Percentiles rank a stretch among this genome's conserved stretches.
These are phyloP conservation scores for Globisporangium cystogenes DNA, from an alignment of 352 stramenopile genomes.

Conservation along the genomic window DNA sequence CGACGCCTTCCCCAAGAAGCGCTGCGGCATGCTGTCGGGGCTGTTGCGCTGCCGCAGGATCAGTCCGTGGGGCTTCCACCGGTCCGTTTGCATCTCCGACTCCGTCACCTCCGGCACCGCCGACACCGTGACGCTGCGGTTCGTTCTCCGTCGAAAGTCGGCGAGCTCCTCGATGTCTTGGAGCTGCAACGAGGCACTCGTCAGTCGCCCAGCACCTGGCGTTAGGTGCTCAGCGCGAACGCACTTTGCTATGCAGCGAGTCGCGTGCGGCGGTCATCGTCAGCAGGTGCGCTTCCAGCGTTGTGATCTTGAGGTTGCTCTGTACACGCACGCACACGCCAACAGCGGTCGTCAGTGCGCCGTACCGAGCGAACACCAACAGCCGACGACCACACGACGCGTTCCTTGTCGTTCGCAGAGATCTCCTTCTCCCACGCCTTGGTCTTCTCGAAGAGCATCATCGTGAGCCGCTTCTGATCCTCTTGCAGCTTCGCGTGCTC, in stretches of 20 bases:
- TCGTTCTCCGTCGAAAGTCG: slow-evolving; percentile 48
- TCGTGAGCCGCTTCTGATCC: slow-evolving; percentile 46
- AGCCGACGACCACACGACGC: slow-evolving; percentile 11
- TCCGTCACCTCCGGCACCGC: slow-evolving; percentile 35
- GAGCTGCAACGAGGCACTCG: slow-evolving; percentile 21
- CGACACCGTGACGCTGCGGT: slow-evolving; percentile 55
- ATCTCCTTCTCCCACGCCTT: slow-evolving; percentile 70
- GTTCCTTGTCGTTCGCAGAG: slow-evolving; percentile 27
- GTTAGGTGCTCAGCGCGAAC: no score
- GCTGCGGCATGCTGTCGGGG: slow-evolving; percentile 57
- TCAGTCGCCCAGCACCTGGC: no score
- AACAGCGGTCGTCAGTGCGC: not conserved
- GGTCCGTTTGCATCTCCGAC: slow-evolving; percentile 62
- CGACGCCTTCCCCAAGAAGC: slow-evolving; percentile 61
- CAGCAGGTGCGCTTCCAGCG: slow-evolving; percentile 29
- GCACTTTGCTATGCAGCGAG: slow-evolving; percentile 34
- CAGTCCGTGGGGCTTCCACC: slow-evolving; percentile 64
- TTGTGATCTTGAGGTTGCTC: slow-evolving; percentile 41
- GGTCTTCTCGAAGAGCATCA: slow-evolving; percentile 67
- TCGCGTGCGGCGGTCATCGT: slow-evolving; percentile 24
- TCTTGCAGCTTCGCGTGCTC: slow-evolving; percentile 36
- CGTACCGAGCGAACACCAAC: no score
- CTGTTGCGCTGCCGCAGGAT: slow-evolving; percentile 69
- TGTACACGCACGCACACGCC: slow-evolving; percentile 6
- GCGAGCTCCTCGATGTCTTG: slow-evolving; percentile 52